A percentile compares a stretch with the other conserved stretches of the same genome.
phyloP scores from a whole-genome alignment of 106 monocot genomes.

The Amphibolis antarctica region DNA sequence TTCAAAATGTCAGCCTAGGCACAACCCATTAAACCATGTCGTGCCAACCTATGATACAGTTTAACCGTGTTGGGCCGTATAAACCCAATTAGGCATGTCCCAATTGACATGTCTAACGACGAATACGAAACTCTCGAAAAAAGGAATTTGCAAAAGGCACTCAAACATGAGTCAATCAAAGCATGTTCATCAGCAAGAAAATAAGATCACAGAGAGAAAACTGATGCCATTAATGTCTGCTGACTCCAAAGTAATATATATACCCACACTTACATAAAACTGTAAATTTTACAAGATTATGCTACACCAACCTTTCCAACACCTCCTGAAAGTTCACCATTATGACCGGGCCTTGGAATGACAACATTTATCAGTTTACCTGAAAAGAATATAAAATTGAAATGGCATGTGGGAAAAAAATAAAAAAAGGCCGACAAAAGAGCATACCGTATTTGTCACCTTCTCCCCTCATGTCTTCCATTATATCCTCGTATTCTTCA shows the following conservation, averaged over 20 bases:
- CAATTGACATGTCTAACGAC: too few relatives aligned
- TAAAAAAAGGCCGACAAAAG: not conserved
- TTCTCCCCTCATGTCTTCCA: constrained; percentile 48
- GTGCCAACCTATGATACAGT: too few relatives aligned
- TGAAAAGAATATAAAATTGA: constrained; percentile 12
- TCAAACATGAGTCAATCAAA: too few relatives aligned
- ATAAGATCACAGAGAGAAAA: too few relatives aligned
- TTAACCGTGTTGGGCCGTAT: too few relatives aligned
- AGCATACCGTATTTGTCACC: constrained; percentile 32
- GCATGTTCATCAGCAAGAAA: too few relatives aligned
- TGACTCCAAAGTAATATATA: not conserved
- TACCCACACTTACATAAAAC: not conserved
- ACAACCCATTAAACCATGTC: too few relatives aligned
- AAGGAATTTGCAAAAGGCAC: too few relatives aligned
- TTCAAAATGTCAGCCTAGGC: too few relatives aligned
- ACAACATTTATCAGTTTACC: constrained; percentile 75
- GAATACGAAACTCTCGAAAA: too few relatives aligned
- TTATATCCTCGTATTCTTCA: constrained; percentile 33
- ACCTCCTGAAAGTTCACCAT: constrained; percentile 42
- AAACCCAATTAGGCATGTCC: too few relatives aligned
- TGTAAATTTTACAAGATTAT: not conserved
- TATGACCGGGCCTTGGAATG: constrained; percentile 61
- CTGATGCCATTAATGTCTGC: too few relatives aligned
- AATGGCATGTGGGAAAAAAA: not conserved
- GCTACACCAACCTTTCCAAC: constrained; percentile 73